phyloP scores from a whole-genome alignment of 2,329 filamentous ascomycete genomes.

The Hymenoscyphus linearis region DNA sequence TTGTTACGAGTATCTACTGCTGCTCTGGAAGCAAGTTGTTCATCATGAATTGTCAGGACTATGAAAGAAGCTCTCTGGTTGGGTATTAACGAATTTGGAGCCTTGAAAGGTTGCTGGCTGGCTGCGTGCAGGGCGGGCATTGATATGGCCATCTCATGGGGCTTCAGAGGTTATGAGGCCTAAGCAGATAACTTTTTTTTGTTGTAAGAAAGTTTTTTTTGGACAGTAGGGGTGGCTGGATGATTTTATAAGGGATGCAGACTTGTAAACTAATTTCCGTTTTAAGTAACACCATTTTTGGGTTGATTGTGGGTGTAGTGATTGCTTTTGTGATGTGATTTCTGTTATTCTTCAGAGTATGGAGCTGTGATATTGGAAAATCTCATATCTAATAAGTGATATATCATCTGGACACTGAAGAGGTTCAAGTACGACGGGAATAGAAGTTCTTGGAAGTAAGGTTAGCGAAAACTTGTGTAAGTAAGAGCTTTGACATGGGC shows the following conservation, averaged over 20 bases:
- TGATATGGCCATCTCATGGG: background rate
- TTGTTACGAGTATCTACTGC: conserved; percentile 9
- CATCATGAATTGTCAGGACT: conserved; percentile 10
- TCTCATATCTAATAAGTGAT: too few relatives aligned
- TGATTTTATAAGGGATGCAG: background rate
- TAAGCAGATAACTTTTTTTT: background rate
- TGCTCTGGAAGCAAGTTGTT: conserved; percentile 10
- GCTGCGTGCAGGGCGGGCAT: conserved; percentile 3
- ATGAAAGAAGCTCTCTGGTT: conserved; percentile 1
- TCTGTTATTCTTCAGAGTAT: background rate
- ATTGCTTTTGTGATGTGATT: background rate
- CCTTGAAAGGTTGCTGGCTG: background rate
- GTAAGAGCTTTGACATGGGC: too few relatives aligned
- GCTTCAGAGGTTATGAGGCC: background rate
- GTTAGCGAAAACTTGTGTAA: too few relatives aligned
- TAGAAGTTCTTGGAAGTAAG: too few relatives aligned
- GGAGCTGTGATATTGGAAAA: too few relatives aligned
- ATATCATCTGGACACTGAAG: too few relatives aligned
- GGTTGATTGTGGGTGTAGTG: background rate
- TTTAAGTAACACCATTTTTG: background rate
- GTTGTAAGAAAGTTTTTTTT: conserved; percentile 5
- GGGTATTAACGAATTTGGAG: conserved; percentile 1
- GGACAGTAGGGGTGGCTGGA: background rate
- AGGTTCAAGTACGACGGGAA: too few relatives aligned
- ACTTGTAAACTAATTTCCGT: background rate